Percentiles rank a stretch among this genome's conserved stretches.
Evolutionary conservation across 768 basidiomycete genomes (phyloP).

Genomic region (Favolaschia claudopus): DNA sequence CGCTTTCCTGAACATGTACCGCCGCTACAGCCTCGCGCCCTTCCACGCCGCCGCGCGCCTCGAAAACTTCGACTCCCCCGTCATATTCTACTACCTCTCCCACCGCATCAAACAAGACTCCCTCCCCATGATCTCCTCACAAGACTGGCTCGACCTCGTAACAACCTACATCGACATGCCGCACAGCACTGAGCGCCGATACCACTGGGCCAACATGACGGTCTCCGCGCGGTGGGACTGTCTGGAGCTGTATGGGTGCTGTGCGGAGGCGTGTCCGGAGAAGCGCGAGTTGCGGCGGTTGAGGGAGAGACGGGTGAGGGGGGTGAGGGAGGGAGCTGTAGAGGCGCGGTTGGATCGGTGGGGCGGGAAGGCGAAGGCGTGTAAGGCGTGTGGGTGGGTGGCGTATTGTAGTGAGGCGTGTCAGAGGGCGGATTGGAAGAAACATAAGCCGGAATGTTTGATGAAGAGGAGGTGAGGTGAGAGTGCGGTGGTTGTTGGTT

Average conservation of each 20-base stretch:
- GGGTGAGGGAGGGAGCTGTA: slow-evolving; percentile 30
- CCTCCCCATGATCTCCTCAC: slow-evolving; percentile 12
- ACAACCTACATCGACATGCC: slow-evolving; percentile 29
- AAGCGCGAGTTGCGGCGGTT: slow-evolving; percentile 26
- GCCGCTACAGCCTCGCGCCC: slow-evolving; percentile 33
- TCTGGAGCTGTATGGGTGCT: slow-evolving; percentile 31
- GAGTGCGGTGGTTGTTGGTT: no score
- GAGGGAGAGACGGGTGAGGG: slow-evolving; percentile 25
- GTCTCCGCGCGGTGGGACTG: slow-evolving; percentile 36
- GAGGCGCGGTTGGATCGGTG: slow-evolving; percentile 34
- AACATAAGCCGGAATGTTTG: slow-evolving; percentile 30
- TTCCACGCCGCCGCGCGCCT: slow-evolving; percentile 29
- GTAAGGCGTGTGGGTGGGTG: slow-evolving; percentile 25
- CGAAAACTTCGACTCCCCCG: slow-evolving; percentile 13
- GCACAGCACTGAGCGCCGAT: slow-evolving; percentile 18
- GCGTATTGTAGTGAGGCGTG: slow-evolving; percentile 35
- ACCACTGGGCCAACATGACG: slow-evolving; percentile 30
- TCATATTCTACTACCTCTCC: slow-evolving; percentile 38
- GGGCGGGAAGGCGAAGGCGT: slow-evolving; percentile 32
- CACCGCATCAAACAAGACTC: slow-evolving; percentile 30
- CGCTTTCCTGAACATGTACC: slow-evolving; percentile 34
- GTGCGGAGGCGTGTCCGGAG: slow-evolving; percentile 30
- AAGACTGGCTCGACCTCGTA: slow-evolving; percentile 30
- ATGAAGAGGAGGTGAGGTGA: neutral
- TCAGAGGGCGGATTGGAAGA: slow-evolving; percentile 33